A percentile compares a stretch with the other conserved stretches of the same genome.
Conservation (phyloP, 75 land plant species). For the Isoetes taiwanensis region DNA sequence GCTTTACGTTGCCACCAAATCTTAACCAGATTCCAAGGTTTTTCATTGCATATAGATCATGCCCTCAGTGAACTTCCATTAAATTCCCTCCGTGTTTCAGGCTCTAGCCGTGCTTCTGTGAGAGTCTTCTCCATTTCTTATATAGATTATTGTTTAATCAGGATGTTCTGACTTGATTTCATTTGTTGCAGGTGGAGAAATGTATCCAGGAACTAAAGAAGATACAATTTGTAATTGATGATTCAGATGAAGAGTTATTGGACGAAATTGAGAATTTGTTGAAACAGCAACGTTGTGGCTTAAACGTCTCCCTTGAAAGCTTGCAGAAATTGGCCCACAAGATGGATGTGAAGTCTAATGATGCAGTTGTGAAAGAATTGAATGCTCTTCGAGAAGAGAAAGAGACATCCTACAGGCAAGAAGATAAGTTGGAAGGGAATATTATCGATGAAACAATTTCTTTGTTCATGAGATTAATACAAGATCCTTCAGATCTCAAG, state of each 20-base stretch:
- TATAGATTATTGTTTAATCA: background rate
- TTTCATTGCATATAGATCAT: slow-evolving; percentile 21
- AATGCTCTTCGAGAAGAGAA: slow-evolving; percentile 42
- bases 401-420: slow-evolving; percentile 11
- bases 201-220: background rate
- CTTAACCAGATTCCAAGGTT: slow-evolving; percentile 29
- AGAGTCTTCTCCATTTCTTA: background rate
- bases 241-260: slow-evolving; percentile 9
- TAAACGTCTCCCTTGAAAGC: slow-evolving; percentile 14
- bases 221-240: background rate
- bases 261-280: slow-evolving; percentile 13
- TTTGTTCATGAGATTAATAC: slow-evolving; percentile 12
- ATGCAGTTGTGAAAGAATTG: slow-evolving; percentile 41
- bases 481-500: slow-evolving; percentile 13
- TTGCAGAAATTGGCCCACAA: slow-evolving; percentile 21
- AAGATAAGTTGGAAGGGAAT: slow-evolving; percentile 4
- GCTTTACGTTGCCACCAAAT: slow-evolving; percentile 28
- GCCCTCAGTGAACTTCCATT: slow-evolving; percentile 20
- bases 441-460: slow-evolving; percentile 1
- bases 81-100: slow-evolving; percentile 17
- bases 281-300: slow-evolving; percentile 6
- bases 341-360: slow-evolving; percentile 35
- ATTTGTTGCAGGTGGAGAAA: background rate
- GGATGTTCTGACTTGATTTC: background rate
- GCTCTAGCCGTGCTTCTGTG: slow-evolving; percentile 27